Base-by-base conservation (phyloP, 371 early-diverging fungal genomes). In the Haplosporangium sp. region DNA sequence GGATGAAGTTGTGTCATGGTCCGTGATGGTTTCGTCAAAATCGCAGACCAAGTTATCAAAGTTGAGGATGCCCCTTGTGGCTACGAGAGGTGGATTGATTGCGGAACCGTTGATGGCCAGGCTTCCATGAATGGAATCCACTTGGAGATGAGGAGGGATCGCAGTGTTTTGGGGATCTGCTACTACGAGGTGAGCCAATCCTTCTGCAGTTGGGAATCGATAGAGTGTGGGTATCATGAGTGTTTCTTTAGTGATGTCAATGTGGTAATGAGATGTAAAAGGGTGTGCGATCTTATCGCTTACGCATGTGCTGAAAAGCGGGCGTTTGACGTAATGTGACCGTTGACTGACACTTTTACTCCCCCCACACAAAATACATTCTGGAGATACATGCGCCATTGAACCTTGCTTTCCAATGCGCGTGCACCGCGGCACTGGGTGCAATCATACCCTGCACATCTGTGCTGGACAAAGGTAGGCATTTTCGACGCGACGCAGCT, bases 21-120 rank as follows among this genome's bases (percentile, higher is more conserved):
- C 66, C 5, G 79, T 79, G 21, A 79, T 79, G 29, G 79, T 79
- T 52, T 79, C 79, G 59, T 79, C 79, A 64, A 79, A 79, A 54
- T 79, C 79, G 18, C 69, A 65, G 38, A 79, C 73, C 5, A 79
- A 51, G 45, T 79, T 68, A 54, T 79, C 52, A 55, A 79, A 79
- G 48, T 16, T 42, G 38, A 50, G 38, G 29, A 72, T 53, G 8
- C 20, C 36, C 43, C 56, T 59, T 3, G 58, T 54, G 2, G 57
- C 55, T 21, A 23, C 23, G 46, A 43, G 23, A n/a, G 61, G 53
- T 1, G 64, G 57, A 0, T 20, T 41, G 21, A 37, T 51, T 14
- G 58, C 12, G 18, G 16, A 12, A 7, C 71, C 71, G 18, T 70
- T 71, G 55, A 55, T 16, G 23, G 29, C 52, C 3, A 46, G n/a